A percentile compares a stretch with the other conserved stretches of the same genome.
Evolutionary conservation across 192 early-diverging fungal genomes (phyloP).

Genomic region (Glomus cerebriforme): DNA sequence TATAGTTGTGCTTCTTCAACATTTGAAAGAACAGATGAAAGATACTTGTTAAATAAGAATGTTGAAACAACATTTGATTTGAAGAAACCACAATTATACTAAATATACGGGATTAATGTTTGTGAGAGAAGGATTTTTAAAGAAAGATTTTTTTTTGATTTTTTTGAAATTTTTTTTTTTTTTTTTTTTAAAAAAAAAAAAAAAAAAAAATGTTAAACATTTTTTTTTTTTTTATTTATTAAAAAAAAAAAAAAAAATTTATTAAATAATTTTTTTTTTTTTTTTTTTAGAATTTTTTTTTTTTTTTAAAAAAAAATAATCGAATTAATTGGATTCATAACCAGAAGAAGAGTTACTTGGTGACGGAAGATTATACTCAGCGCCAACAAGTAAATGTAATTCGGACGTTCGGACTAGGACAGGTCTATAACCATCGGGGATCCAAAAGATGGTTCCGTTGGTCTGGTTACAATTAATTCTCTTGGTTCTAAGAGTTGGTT

Average conservation of each 20-base stretch:
- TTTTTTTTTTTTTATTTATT: no score
- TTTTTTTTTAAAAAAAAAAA: not conserved
- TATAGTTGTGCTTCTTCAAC: not conserved
- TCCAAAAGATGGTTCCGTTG: slow-evolving; percentile 9
- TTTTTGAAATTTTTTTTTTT: not conserved
- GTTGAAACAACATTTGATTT: not conserved
- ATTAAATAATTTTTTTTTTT: no score
- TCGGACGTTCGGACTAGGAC: slow-evolving; percentile 13
- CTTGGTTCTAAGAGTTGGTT: not conserved
- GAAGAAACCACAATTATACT: not conserved
- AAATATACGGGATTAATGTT: not conserved
- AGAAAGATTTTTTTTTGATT: not conserved
- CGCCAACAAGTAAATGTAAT: slow-evolving; percentile 14
- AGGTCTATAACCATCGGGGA: slow-evolving; percentile 20
- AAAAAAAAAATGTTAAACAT: not conserved
- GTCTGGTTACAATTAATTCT: slow-evolving; percentile 12
- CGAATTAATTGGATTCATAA: not conserved
- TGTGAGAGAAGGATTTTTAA: not conserved
- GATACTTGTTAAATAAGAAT: no score
- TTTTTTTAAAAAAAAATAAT: not conserved
- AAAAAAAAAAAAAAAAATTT: no score
- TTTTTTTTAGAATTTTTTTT: not conserved
- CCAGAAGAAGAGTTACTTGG: not conserved
- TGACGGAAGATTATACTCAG: slow-evolving; percentile 3
- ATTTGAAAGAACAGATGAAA: no score